Conservation (phyloP, 2,329 filamentous ascomycete species). For the Penicillium brevicompactum region DNA sequence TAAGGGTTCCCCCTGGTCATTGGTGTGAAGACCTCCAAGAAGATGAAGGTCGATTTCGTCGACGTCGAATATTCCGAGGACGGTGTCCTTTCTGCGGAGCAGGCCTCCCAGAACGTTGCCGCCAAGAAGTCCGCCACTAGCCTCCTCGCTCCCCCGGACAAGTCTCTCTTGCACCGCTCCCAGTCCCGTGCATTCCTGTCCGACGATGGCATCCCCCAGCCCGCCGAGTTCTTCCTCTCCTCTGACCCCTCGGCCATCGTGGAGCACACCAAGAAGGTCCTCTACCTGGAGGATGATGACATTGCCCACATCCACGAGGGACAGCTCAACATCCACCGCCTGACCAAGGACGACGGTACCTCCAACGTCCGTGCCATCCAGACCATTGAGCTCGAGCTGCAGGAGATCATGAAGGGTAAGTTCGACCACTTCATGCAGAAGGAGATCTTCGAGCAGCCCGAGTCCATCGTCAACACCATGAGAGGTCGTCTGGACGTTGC, state of each 20-base stretch:
- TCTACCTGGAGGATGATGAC: constrained; percentile 99
- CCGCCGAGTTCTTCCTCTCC: constrained; percentile 98
- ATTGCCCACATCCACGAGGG: constrained; percentile 99
- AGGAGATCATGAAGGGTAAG: constrained; percentile 99
- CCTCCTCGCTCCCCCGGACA: constrained; percentile 87
- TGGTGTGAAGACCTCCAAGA: constrained; percentile 93
- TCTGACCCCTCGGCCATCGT: constrained; percentile 98
- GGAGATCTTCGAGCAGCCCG: constrained; percentile 99
- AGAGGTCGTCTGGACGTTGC: constrained; percentile 92
- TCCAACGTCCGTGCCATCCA: constrained; percentile 98
- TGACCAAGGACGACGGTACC: constrained; percentile 94
- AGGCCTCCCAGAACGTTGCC: constrained; percentile 92
- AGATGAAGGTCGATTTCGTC: constrained; percentile 99
- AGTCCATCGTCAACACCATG: constrained; percentile 99
- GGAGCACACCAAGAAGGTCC: constrained; percentile 99
- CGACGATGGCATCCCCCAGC: constrained; percentile 96
- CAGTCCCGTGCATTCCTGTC: constrained; percentile 99
- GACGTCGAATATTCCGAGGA: constrained; percentile 97
- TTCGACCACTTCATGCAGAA: constrained; percentile 99
- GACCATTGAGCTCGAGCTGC: constrained; percentile 96
- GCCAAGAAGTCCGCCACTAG: constrained; percentile 82
- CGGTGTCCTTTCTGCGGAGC: constrained; percentile 84
- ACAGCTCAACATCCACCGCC: constrained; percentile 96
- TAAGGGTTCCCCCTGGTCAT: constrained; percentile 98
- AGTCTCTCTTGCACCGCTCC: constrained; percentile 95